These are phyloP conservation scores for Hirsutella minnesotensis DNA, from an alignment of 2,329 filamentous ascomycete genomes.

Conservation along the genomic window DNA sequence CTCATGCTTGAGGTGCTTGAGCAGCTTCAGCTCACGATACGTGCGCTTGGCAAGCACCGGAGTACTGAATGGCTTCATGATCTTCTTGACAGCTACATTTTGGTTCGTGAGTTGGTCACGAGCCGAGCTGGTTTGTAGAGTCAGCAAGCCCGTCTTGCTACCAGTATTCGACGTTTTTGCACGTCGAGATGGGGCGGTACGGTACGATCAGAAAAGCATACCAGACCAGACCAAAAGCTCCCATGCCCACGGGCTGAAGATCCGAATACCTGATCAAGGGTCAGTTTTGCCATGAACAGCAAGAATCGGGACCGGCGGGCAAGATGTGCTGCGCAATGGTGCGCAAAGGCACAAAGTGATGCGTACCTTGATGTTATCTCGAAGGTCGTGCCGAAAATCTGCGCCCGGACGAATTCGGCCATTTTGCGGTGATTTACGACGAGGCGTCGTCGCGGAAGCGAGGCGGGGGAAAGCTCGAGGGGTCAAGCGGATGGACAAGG, in stretches of 20 bases:
- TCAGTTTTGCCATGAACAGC: not conserved
- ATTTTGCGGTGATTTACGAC: constrained; percentile 43
- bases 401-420: constrained; percentile 98
- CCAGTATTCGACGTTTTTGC: too few species aligned
- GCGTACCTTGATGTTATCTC: constrained; percentile 94
- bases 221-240: constrained; percentile 97
- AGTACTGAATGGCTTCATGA: constrained; percentile 99
- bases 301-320: too few species aligned
- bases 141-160: too few species aligned
- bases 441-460: not conserved
- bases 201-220: constrained; percentile 31
- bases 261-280: constrained; percentile 70
- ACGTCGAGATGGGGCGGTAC: too few species aligned
- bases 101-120: constrained; percentile 96
- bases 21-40: constrained; percentile 90
- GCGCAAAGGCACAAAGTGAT: not conserved
- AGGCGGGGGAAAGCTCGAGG: not conserved
- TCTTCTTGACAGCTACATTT: constrained; percentile 98
- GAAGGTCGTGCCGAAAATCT: constrained; percentile 99
- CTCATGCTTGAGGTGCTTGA: constrained; percentile 94
- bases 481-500: not conserved
- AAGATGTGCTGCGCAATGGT: not conserved
- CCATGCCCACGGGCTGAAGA: constrained; percentile 97
- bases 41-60: constrained; percentile 95
- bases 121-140: constrained; percentile 55